Conservation (phyloP, 139 green algal genomes). For the Tetradesmus obliquus region DNA sequence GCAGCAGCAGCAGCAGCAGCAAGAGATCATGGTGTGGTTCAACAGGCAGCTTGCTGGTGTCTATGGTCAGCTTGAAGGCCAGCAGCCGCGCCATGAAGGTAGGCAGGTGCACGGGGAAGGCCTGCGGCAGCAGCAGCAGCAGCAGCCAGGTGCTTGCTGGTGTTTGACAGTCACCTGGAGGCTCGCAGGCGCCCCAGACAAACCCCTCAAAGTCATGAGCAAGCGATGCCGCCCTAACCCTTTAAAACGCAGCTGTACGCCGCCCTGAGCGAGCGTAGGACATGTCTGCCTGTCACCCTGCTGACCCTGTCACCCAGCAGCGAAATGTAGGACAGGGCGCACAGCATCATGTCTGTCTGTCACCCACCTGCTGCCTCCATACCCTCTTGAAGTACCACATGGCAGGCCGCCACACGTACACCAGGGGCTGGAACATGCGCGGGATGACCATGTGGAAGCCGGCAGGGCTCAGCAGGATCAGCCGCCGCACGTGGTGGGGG, state of each 20-base stretch:
- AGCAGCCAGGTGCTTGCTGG: not conserved
- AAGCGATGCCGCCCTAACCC: too few relatives aligned
- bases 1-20: not conserved
- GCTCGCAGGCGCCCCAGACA: too few relatives aligned
- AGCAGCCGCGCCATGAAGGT: not conserved
- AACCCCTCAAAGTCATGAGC: too few relatives aligned
- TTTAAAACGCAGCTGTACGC: too few relatives aligned
- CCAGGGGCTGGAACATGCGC: conserved; percentile 22
- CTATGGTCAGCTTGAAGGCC: conserved; percentile 39
- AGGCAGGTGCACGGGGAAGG: not conserved
- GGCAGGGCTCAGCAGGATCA: conserved; percentile 86
- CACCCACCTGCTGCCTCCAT: conserved; percentile 31
- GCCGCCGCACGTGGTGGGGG: conserved; percentile 71
- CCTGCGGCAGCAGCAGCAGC: not conserved
- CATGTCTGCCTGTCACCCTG: not conserved
- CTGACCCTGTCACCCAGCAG: not conserved
- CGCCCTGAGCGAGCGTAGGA: too few relatives aligned
- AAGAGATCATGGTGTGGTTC: not conserved
- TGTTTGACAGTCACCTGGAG: not conserved
- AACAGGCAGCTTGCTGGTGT: conserved; percentile 37
- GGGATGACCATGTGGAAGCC: conserved; percentile 49
- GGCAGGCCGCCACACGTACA: not conserved
- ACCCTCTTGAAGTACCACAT: conserved; percentile 13
- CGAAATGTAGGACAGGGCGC: too few relatives aligned
- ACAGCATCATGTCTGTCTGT: not conserved